Percentiles rank a stretch among this genome's conserved stretches.
phyloP scores from a whole-genome alignment of 108 stramenopile species.

The Mediolabrus comicus region DNA sequence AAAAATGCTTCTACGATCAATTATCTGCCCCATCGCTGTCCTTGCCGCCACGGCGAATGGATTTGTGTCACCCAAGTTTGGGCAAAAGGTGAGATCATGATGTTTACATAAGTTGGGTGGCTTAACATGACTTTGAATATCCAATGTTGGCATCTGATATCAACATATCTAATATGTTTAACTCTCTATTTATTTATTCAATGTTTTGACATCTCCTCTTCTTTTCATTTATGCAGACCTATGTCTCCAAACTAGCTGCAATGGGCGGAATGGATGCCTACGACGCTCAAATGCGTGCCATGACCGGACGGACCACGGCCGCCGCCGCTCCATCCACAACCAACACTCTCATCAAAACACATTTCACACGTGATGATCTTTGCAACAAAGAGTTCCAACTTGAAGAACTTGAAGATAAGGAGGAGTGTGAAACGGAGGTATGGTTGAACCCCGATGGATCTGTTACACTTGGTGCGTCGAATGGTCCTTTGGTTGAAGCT shows the following conservation, averaged over 20 bases:
- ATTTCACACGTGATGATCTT: constrained; percentile 9
- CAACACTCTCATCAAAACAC: not conserved
- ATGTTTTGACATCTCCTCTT: no score
- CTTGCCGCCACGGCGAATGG: no score
- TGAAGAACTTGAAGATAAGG: constrained; percentile 49
- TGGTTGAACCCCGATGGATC: constrained; percentile 41
- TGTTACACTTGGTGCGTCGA: constrained; percentile 32
- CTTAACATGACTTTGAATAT: not conserved
- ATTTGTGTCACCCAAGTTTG: not conserved
- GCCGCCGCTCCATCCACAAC: not conserved
- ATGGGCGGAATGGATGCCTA: not conserved
- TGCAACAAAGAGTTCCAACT: constrained; percentile 46
- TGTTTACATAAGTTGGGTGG: not conserved
- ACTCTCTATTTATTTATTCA: no score
- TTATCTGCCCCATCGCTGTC: not conserved
- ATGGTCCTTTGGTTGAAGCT: constrained; percentile 21
- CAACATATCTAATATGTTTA: not conserved
- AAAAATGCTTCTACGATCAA: not conserved
- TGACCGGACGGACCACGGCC: not conserved
- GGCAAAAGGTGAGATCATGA: not conserved
- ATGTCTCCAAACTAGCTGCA: not conserved
- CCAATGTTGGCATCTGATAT: not conserved
- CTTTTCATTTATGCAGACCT: no score
- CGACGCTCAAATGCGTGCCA: not conserved
- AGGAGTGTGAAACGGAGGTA: constrained; percentile 40